These are phyloP conservation scores for Talaromyces wortmannii DNA, from an alignment of 495 filamentous ascomycete genomes.

Conservation along the genomic window DNA sequence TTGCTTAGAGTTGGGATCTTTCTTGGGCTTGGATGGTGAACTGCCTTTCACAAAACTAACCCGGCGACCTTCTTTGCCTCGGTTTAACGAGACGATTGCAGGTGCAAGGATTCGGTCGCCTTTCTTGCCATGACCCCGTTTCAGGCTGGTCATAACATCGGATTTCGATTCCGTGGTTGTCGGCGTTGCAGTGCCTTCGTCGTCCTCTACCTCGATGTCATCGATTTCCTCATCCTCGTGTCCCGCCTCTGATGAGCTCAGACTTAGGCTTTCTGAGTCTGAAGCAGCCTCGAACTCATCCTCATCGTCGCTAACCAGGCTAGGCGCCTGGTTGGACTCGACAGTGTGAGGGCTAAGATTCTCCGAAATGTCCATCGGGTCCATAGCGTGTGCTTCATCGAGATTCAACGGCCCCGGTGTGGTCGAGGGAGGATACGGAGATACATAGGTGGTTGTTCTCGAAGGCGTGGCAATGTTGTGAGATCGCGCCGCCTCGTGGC, in stretches of 20 bases:
- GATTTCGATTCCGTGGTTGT: slow-evolving; percentile 26
- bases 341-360: slow-evolving; percentile 76
- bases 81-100: slow-evolving; percentile 37
- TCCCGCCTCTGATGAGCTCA: slow-evolving; percentile 35
- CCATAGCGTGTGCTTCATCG: slow-evolving; percentile 36
- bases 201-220: slow-evolving; percentile 47
- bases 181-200: slow-evolving; percentile 30
- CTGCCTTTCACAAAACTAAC: slow-evolving; percentile 23
- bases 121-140: slow-evolving; percentile 33
- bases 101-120: slow-evolving; percentile 34
- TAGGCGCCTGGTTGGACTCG: slow-evolving; percentile 74
- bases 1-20: slow-evolving; percentile 14
- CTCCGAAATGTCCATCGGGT: slow-evolving; percentile 41
- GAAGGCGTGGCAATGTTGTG: slow-evolving; percentile 25
- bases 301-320: slow-evolving; percentile 81
- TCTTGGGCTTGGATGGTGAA: slow-evolving; percentile 19
- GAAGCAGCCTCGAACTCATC: slow-evolving; percentile 51
- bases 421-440: slow-evolving; percentile 19
- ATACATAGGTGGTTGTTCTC: slow-evolving; percentile 24
- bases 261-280: slow-evolving; percentile 29
- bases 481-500: slow-evolving; percentile 21
- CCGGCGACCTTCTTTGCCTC: slow-evolving; percentile 34
- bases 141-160: slow-evolving; percentile 29
- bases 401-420: slow-evolving; percentile 15
- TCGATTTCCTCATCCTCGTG: slow-evolving; percentile 37